Percentiles rank a stretch among this genome's conserved stretches.
phyloP scores from a whole-genome alignment of 2,329 filamentous ascomycete species.

The Knufia petricola region DNA sequence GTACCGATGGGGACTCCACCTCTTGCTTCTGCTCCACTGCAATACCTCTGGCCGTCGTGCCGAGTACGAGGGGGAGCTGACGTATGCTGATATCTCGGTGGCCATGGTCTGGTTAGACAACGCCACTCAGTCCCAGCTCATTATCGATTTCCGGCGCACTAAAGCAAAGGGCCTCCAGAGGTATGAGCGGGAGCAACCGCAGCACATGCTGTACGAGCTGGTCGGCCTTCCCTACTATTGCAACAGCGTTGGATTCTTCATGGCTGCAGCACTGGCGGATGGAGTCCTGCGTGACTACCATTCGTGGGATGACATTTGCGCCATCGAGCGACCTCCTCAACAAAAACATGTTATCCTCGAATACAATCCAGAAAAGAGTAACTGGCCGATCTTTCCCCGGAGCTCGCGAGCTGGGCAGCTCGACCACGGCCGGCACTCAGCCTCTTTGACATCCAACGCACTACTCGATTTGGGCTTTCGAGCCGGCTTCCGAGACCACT shows the following conservation, averaged over 20 bases:
- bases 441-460: constrained; percentile 5
- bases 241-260: constrained; percentile 7
- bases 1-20: too few species aligned
- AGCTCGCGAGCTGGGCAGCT: background rate
- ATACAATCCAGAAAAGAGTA: background rate
- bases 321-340: constrained; percentile 2
- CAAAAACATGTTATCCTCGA: constrained; percentile 5
- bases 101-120: too few species aligned
- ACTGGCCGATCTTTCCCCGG: constrained; percentile 6
- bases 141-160: constrained; percentile 7
- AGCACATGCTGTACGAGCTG: constrained; percentile 10
- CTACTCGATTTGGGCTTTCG: constrained; percentile 5
- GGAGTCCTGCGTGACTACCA: constrained; percentile 8
- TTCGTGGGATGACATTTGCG: constrained; percentile 8
- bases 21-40: background rate
- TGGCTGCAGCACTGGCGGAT: constrained; percentile 4
- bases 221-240: constrained; percentile 8
- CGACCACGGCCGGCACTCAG: background rate
- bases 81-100: background rate
- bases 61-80: background rate
- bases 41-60: background rate
- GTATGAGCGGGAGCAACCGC: constrained; percentile 1
- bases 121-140: background rate
- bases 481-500: constrained; percentile 8
- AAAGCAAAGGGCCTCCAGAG: constrained; percentile 9